Conservation (phyloP, 768 basidiomycete genomes). For the Infundibulicybe gibba region DNA sequence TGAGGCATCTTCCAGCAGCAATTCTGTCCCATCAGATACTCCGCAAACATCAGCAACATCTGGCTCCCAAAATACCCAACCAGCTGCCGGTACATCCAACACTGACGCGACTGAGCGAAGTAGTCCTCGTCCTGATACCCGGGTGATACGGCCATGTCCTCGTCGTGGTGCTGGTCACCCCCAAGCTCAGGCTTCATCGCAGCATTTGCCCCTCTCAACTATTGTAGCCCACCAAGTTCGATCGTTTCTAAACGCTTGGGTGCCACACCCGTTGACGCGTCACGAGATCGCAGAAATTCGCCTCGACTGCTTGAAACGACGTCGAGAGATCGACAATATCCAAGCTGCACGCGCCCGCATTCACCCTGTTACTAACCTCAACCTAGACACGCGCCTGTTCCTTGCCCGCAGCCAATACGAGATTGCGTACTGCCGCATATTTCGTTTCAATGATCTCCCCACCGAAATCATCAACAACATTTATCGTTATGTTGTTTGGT, state of each 20-base stretch:
- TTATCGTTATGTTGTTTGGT: conserved; percentile 59
- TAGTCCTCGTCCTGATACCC: no score
- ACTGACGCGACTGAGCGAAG: no score
- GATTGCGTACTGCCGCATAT: conserved; percentile 30
- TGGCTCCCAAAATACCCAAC: no score
- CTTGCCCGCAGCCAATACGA: conserved; percentile 29
- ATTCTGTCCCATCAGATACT: no score
- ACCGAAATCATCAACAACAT: conserved; percentile 63
- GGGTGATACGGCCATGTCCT: no score
- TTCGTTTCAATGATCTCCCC: conserved; percentile 62
- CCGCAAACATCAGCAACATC: no score
- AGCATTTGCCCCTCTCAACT: no score
- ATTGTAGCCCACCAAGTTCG: conserved; percentile 1
- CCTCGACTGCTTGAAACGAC: conserved; percentile 11
- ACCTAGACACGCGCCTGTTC: conserved; percentile 24
- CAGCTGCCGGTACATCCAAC: no score
- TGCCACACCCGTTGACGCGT: conserved; percentile 13
- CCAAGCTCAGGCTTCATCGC: no score
- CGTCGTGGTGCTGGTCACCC: no score
- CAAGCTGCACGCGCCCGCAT: conserved; percentile 5
- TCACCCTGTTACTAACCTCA: background rate
- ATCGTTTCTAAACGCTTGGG: conserved; percentile 9
- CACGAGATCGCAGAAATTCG: conserved; percentile 10
- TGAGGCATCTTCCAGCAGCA: no score
- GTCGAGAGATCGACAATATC: conserved; percentile 8